Conservation (phyloP, 108 stramenopile species). For the Phaeodactylum tricornutum region DNA sequence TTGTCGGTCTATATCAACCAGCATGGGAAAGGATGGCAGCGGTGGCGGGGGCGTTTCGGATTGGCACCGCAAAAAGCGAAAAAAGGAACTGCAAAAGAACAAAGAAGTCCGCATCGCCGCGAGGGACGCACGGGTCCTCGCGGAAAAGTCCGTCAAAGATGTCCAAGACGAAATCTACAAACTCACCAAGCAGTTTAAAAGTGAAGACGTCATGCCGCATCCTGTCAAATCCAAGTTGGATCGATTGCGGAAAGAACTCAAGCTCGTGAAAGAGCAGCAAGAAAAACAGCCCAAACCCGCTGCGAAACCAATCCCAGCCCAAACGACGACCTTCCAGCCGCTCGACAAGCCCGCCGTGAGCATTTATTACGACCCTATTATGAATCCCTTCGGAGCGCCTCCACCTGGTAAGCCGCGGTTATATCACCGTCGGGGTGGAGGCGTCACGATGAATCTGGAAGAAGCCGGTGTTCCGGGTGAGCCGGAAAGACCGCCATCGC, state of each 20-base stretch:
- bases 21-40: too few species aligned
- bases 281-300: slow-evolving; percentile 12
- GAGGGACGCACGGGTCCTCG: slow-evolving; percentile 60
- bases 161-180: slow-evolving; percentile 35
- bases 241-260: slow-evolving; percentile 61
- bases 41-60: neutral
- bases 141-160: slow-evolving; percentile 38
- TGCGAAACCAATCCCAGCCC: neutral
- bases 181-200: slow-evolving; percentile 3
- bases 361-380: slow-evolving; percentile 55
- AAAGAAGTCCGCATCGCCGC: slow-evolving; percentile 53
- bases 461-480: slow-evolving; percentile 41
- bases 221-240: slow-evolving; percentile 37
- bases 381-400: slow-evolving; percentile 79
- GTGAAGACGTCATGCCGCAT: slow-evolving; percentile 8
- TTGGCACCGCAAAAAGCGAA: slow-evolving; percentile 36
- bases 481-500: slow-evolving; percentile 31
- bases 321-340: slow-evolving; percentile 23
- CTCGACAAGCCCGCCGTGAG: slow-evolving; percentile 41
- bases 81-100: slow-evolving; percentile 63
- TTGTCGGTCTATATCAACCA: too few species aligned
- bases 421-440: slow-evolving; percentile 48
- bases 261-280: slow-evolving; percentile 40
- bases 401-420: slow-evolving; percentile 67
- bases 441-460: slow-evolving; percentile 27